Evolutionary conservation across 176 grass and related monocot genomes (phyloP), one percentile per base, ranked within the genome.

Genomic region (Oryza glumipatula): DNA sequence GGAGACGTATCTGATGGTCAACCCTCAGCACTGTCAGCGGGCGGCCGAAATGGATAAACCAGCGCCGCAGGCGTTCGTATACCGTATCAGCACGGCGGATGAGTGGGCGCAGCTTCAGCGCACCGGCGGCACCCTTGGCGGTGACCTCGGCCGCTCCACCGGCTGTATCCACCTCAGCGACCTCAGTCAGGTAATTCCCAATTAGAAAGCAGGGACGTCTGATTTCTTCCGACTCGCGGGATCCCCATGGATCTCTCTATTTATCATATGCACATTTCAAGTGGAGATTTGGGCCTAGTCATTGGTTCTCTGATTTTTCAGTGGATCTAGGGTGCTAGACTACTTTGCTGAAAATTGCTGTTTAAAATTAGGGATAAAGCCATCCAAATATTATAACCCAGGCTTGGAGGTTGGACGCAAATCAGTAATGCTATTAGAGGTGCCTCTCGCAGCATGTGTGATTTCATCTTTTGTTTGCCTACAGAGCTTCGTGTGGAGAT

Each of bases 91-190:
- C 86, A 79, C 80, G 14, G 65, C 79, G 15, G 48, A 47, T 17
- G 88, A 97, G 80, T 91, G 92, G 94, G 80, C 87, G 23, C 73
- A 89, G 88, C 81, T 94, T 7, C 81, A 86, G 70, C 85, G 44
- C 36, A 84, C 82, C n/a, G 88, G 90, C 38, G 45, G 12, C 61
- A 86, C 81, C 19, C 84, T 88, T 14, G 95, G 90, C 12, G 75
- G 88, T 61, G 75, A 91, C 64, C 88, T 97, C 81, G 92, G 94
- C 75, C 81, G 88, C 71, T 84, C 65, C 36, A 88, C 95, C 36
- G 74, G 86, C 14, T 94, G 86, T n/a, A 86, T 97, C 85, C 92
- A 97, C 79, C 90, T 97, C 71, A 94, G 95, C 67, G 74, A 94
- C 23, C 86, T 93, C 69, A 12, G 52, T 77, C 92, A 94, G 90